Evolutionary conservation across 202 grass and related monocot genomes (phyloP), one percentile per base, ranked within the genome.

Genomic region (Musa balbisiana): DNA sequence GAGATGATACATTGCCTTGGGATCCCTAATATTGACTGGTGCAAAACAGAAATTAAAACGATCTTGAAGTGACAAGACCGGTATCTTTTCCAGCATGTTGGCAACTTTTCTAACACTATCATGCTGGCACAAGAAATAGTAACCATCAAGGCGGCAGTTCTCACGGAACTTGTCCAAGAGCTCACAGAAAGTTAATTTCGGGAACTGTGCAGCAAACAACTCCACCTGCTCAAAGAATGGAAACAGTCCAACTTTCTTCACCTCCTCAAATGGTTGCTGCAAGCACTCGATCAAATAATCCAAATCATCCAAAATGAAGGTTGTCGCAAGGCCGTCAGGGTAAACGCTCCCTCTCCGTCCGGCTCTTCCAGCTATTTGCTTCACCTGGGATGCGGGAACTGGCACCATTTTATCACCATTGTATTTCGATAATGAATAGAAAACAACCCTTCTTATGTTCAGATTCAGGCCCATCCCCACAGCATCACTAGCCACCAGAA

Each of bases 1-100:
- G 51, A 97, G 87, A 93, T 97, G 93, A 81, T 89, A 81, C 94
- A 97, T 93, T 71, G 94, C 90, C 86, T 97, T 97, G 59, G 94
- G 94, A 73, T 97, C 94, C 67, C 94, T 89, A 86, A 86, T 86
- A 84, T 97, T 97, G 64, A 93, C 88, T 49, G 88, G 94, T 9
- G 94, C 88, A 79, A 97, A 97, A 76, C 88, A 89, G 75, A 97
- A 97, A 70, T 83, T 97, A 81, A 91, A 91, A 17, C 88, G 86
- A 70, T 97, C 94, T 82, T 97, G 84, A 63, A 97, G 91, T 21
- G 88, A 91, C 76, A 97, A 79, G 14, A 78, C 83, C 51, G 85
- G 88, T 23, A 97, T 81, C 74, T 82, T 91, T 67, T 97, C 90
- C 14, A 97, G 88, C 90, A 97, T 93, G 83, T 93, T 97, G 67